Evolutionary conservation across 1,139 yeast genomes (phyloP), one percentile per base, ranked within the genome.

Genomic region (Sugiyamaella paludigena): DNA sequence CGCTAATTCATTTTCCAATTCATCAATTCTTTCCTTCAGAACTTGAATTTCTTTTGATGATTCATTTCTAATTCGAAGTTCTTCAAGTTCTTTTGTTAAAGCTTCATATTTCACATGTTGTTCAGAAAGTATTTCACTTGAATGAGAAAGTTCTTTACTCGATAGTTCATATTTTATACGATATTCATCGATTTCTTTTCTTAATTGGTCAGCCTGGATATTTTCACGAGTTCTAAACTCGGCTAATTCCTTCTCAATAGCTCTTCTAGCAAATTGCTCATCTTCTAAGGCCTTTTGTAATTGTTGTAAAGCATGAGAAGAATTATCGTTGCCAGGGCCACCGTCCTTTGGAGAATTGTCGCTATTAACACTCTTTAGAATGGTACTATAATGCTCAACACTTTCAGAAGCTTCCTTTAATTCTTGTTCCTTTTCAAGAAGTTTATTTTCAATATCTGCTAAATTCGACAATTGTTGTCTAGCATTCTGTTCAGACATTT

Each of bases 361-460:
- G 5, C 5, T 5, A 19, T 19, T 19, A 19, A 4, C 24, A 46
- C 48, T 48, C 40, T 53, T 56, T 36, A 57, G 52, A 15, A 55
- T 57, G 32, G 53, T 57, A 27, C 52, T 35, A 42, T 61, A 60
- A 29, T 57, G 54, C 29, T 62, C 67, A 27, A 67, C 55, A 31
- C 61, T 58, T 7, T 47, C 58, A 40, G 58, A 49, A 24, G 66
- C 58, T 15, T 59, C 66, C 10, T 49, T 51, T 19, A 67, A 51
- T 49, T 58, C 63, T 38, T 57, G 60, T 27, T 66, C 69, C 47
- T 57, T 62, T 41, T 65, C 69, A 19, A 59, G 56, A 10, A 67
- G 55, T 37, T 57, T 48, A 45, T 67, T 67, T 39, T 68, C 69
- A 19, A 64, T 55, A 38, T 65, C 70, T 1, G 68, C 68, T 37